These are phyloP conservation scores for Fusarium sp. DNA, from an alignment of 2,329 filamentous ascomycete genomes.

Conservation along the genomic window DNA sequence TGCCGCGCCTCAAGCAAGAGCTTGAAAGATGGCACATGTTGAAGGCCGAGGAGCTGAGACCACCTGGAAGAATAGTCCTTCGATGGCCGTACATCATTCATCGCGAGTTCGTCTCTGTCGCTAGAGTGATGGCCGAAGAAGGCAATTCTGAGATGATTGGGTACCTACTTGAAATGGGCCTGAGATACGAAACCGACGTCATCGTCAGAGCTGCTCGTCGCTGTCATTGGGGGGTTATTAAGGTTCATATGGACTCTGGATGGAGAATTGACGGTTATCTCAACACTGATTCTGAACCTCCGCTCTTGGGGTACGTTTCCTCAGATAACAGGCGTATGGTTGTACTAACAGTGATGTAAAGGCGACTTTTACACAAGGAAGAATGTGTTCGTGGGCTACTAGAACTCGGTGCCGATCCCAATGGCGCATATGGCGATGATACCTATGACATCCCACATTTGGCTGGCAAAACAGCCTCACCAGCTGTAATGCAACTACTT, in stretches of 20 bases:
- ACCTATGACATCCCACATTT: neutral
- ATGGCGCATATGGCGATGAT: neutral
- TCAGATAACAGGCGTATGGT: neutral
- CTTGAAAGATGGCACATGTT: neutral
- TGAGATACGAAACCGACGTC: neutral
- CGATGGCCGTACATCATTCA: neutral
- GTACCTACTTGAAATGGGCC: neutral
- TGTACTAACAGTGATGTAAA: neutral
- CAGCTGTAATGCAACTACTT: neutral
- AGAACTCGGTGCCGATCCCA: neutral
- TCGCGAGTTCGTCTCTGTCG: neutral
- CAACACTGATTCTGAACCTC: neutral
- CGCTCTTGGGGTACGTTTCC: neutral
- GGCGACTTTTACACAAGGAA: neutral
- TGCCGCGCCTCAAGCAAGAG: neutral
- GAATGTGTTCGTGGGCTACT: neutral
- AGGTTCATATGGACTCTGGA: neutral
- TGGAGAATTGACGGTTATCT: neutral
- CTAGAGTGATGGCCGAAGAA: neutral
- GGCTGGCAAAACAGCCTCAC: neutral
- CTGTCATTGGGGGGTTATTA: neutral
- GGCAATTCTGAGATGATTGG: neutral
- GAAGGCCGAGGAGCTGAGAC: neutral
- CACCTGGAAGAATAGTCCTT: neutral
- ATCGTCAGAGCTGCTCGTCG: neutral